Evolutionary conservation across 805 yeast genomes (phyloP).

Genomic region (Pichia ethanolica): DNA sequence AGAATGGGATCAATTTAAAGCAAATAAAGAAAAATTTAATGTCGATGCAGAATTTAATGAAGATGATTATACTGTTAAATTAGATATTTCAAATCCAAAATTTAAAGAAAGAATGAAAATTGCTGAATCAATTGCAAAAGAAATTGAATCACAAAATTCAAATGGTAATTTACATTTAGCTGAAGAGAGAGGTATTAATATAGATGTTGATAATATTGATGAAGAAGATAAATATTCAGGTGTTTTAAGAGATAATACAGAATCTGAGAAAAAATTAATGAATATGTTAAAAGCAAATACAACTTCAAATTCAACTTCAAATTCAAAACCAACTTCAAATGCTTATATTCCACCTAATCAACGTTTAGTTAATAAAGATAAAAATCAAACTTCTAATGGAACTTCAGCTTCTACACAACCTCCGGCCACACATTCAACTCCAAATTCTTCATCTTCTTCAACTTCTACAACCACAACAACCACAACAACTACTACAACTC

Average conservation of each 20-base stretch:
- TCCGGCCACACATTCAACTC: background rate
- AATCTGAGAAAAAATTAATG: slow-evolving; percentile 20
- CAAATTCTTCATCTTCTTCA: background rate
- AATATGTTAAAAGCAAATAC: slow-evolving; percentile 17
- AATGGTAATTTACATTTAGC: slow-evolving; percentile 75
- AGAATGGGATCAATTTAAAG: slow-evolving; percentile 91
- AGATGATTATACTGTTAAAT: slow-evolving; percentile 74
- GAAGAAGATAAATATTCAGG: slow-evolving; percentile 97
- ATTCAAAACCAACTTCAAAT: background rate
- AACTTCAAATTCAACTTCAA: slow-evolving; percentile 5
- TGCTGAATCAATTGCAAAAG: slow-evolving; percentile 77
- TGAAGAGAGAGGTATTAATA: slow-evolving; percentile 77
- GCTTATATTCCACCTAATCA: slow-evolving; percentile 1
- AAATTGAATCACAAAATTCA: slow-evolving; percentile 61
- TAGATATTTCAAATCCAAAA: slow-evolving; percentile 65
- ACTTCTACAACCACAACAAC: background rate
- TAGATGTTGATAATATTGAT: slow-evolving; percentile 82
- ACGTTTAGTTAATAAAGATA: background rate
- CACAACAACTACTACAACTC: background rate
- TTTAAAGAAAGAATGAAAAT: slow-evolving; percentile 53
- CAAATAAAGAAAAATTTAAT: slow-evolving; percentile 85
- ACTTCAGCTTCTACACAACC: no score
- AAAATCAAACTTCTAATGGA: no score
- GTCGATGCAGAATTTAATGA: slow-evolving; percentile 81
- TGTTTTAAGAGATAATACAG: slow-evolving; percentile 51